A percentile compares a stretch with the other conserved stretches of the same genome.
Conservation (phyloP, 257 asterid species). For the Solanum bulbocastanum region DNA sequence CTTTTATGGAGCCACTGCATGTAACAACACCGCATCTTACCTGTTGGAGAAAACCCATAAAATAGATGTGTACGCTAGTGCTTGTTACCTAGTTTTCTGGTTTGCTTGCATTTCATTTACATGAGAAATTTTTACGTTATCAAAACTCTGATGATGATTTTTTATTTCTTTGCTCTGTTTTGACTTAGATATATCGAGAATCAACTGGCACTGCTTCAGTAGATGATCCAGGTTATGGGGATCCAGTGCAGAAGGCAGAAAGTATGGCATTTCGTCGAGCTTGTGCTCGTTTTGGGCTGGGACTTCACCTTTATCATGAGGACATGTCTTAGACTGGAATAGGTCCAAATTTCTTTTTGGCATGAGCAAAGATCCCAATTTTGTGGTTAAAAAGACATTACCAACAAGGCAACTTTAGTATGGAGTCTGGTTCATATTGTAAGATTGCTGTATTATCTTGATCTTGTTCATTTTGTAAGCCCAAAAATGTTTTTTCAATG, state of each 20-base stretch:
- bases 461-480: not conserved
- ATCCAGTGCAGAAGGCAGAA: slow-evolving; percentile 82
- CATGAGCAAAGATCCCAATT: not conserved
- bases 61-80: not conserved
- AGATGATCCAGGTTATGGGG: slow-evolving; percentile 53
- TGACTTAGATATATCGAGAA: slow-evolving; percentile 60
- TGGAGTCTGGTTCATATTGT: not conserved
- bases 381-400: not conserved
- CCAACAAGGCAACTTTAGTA: not conserved
- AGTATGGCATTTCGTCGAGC: slow-evolving; percentile 96
- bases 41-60: not conserved
- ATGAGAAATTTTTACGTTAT: not conserved
- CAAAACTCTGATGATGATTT: not conserved
- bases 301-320: slow-evolving; percentile 88
- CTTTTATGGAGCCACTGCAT: no score
- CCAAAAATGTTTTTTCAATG: not conserved
- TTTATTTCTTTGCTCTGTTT: not conserved
- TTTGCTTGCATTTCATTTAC: not conserved
- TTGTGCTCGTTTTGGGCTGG: slow-evolving; percentile 87
- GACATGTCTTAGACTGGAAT: slow-evolving; percentile 34
- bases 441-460: no score
- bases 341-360: not conserved
- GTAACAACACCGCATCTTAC: not conserved
- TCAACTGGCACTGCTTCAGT: slow-evolving; percentile 69
- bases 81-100: not conserved